A percentile compares a stretch with the other conserved stretches of the same genome.
Evolutionary conservation across 1,284 basidiomycete species (phyloP).

Genomic region (Coniophora puteana): DNA sequence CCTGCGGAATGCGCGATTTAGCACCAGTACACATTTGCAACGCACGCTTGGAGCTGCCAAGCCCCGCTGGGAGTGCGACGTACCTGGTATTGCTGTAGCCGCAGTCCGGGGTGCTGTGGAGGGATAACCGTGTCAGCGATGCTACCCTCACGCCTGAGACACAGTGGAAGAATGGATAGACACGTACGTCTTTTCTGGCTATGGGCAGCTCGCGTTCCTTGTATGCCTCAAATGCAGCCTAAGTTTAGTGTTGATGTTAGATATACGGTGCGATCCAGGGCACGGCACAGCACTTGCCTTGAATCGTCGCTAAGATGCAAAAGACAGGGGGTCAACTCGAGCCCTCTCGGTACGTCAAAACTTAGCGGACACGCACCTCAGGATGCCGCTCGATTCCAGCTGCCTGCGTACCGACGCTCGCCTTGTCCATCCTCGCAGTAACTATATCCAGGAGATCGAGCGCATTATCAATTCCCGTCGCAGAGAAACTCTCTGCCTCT

Average conservation of each 20-base stretch:
- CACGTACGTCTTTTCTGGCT: constrained; percentile 64
- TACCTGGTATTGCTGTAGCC: constrained; percentile 83
- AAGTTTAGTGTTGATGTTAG: neutral
- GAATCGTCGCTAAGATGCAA: constrained; percentile 64
- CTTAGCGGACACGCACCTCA: constrained; percentile 62
- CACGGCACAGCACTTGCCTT: constrained; percentile 51
- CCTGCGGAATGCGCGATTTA: constrained; percentile 35
- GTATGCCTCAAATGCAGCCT: constrained; percentile 91
- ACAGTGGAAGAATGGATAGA: constrained; percentile 8
- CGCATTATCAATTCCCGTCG: constrained; percentile 90
- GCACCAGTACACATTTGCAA: constrained; percentile 4
- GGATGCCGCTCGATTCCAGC: constrained; percentile 90
- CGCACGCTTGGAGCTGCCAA: constrained; percentile 5
- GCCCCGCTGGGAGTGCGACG: constrained; percentile 14
- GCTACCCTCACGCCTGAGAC: neutral
- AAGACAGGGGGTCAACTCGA: constrained; percentile 5
- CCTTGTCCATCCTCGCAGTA: constrained; percentile 90
- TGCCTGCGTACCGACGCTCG: constrained; percentile 80
- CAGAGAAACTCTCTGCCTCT: constrained; percentile 68
- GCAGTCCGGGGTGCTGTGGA: constrained; percentile 72
- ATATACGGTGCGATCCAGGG: neutral
- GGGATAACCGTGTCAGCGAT: constrained; percentile 12
- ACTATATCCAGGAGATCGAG: constrained; percentile 88
- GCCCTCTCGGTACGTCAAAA: constrained; percentile 4
- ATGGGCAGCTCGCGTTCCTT: constrained; percentile 85